A percentile compares a stretch with the other conserved stretches of the same genome.
These are phyloP conservation scores for Puccinellia tenuiflora DNA, from an alignment of 176 grass and related monocot species.

Conservation along the genomic window DNA sequence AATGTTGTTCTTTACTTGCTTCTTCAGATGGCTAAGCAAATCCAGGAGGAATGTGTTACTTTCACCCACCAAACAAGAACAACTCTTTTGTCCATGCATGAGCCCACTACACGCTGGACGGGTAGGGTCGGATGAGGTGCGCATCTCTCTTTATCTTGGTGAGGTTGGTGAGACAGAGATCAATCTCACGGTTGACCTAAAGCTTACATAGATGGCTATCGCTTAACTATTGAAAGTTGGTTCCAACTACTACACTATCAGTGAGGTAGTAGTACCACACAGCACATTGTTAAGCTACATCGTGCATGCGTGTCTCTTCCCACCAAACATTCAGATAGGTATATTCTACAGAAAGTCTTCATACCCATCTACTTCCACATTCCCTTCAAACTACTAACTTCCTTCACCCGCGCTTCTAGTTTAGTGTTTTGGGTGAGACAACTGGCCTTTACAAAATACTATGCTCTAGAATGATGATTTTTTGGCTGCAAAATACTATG, in stretches of 20 bases:
- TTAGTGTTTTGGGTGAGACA: background rate
- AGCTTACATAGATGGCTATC: slow-evolving; percentile 12
- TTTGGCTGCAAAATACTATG: too few relatives aligned
- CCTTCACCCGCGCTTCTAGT: background rate
- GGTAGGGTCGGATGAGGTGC: slow-evolving; percentile 3
- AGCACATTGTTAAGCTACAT: background rate
- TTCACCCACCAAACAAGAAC: slow-evolving; percentile 38
- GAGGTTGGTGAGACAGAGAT: slow-evolving; percentile 25
- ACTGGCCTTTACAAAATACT: background rate
- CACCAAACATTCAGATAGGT: slow-evolving; percentile 16
- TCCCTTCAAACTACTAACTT: background rate
- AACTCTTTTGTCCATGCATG: background rate
- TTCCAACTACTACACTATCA: slow-evolving; percentile 25
- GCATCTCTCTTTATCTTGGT: background rate
- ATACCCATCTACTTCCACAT: background rate
- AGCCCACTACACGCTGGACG: background rate
- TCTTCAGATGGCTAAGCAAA: background rate
- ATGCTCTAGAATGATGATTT: too few relatives aligned
- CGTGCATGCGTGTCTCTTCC: background rate
- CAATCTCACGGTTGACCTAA: slow-evolving; percentile 34
- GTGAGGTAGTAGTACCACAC: background rate
- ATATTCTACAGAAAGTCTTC: background rate
- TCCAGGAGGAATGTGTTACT: slow-evolving; percentile 18
- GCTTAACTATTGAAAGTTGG: slow-evolving; percentile 25
- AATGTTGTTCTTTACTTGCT: background rate